Evolutionary conservation across 2,329 filamentous ascomycete species (phyloP).

Genomic region (Ramularia collo-cygni): DNA sequence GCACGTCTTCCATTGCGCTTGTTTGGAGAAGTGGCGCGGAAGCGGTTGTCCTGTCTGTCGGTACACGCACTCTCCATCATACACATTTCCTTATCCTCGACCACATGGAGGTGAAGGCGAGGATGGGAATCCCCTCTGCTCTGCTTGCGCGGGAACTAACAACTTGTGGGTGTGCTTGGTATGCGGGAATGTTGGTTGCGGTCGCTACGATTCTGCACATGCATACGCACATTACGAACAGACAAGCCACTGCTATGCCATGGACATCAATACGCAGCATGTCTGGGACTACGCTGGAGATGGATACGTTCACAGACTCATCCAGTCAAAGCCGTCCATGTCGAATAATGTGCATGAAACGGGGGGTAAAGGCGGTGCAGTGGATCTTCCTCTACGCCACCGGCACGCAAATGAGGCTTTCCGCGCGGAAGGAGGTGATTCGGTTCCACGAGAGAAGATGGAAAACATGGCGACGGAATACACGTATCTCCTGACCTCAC

Average conservation of each 20-base stretch:
- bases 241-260: constrained; percentile 81
- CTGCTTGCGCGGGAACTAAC: constrained; percentile 67
- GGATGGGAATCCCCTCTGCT: constrained; percentile 60
- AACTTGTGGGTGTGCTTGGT: constrained; percentile 96
- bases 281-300: constrained; percentile 98
- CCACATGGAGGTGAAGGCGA: constrained; percentile 20
- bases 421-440: constrained; percentile 48
- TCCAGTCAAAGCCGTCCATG: constrained; percentile 69
- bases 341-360: neutral
- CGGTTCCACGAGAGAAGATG: constrained; percentile 64
- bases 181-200: constrained; percentile 87
- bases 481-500: constrained; percentile 83
- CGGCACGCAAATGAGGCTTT: constrained; percentile 34
- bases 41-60: constrained; percentile 91
- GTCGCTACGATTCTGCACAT: constrained; percentile 87
- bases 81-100: constrained; percentile 32
- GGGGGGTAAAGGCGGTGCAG: constrained; percentile 44
- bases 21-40: constrained; percentile 92
- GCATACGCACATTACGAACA: constrained; percentile 91
- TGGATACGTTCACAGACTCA: constrained; percentile 90
- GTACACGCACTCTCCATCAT: constrained; percentile 63
- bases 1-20: constrained; percentile 95
- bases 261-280: constrained; percentile 88
- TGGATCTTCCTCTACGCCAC: constrained; percentile 65
- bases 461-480: constrained; percentile 87